Conservation (phyloP, 2,329 filamentous ascomycete genomes). For the Xylariaceae sp. region DNA sequence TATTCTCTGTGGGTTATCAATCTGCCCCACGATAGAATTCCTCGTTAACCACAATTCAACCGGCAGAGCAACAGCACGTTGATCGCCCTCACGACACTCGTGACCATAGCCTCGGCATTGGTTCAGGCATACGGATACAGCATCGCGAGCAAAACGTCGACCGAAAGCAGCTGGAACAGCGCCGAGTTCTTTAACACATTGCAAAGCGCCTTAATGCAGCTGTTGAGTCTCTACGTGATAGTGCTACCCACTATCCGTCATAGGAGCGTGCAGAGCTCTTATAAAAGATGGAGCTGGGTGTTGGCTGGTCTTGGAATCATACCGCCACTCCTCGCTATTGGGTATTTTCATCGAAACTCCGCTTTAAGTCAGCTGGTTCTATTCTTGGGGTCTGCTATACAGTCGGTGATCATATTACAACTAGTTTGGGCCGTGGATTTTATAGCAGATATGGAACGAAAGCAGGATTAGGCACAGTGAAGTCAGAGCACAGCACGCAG, state of each 20-base stretch:
- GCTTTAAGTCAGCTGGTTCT: conserved; percentile 6
- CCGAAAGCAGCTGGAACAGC: not conserved
- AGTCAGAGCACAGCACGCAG: too few relatives aligned
- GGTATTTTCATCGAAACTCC: not conserved
- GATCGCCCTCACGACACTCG: not conserved
- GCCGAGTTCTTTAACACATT: conserved; percentile 3
- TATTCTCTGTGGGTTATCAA: conserved; percentile 7
- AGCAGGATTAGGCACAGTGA: too few relatives aligned
- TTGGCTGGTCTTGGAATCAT: not conserved
- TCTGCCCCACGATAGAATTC: too few relatives aligned
- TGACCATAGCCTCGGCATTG: conserved; percentile 2
- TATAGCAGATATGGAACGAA: conserved; percentile 1
- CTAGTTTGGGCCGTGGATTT: conserved; percentile 7
- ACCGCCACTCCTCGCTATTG: not conserved
- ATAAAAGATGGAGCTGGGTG: conserved; percentile 2
- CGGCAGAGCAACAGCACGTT: conserved; percentile 5
- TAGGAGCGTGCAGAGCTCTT: not conserved
- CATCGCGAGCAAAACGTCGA: not conserved
- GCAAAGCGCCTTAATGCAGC: conserved; percentile 5
- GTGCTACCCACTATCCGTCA: conserved; percentile 6
- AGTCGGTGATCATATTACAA: conserved; percentile 12
- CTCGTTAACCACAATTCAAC: not conserved
- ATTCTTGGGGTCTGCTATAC: conserved; percentile 9
- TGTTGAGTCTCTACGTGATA: conserved; percentile 4
- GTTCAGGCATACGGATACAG: conserved; percentile 2